Base-by-base conservation (phyloP, 1,284 basidiomycete genomes). In the Moesziomyces globuligerus region DNA sequence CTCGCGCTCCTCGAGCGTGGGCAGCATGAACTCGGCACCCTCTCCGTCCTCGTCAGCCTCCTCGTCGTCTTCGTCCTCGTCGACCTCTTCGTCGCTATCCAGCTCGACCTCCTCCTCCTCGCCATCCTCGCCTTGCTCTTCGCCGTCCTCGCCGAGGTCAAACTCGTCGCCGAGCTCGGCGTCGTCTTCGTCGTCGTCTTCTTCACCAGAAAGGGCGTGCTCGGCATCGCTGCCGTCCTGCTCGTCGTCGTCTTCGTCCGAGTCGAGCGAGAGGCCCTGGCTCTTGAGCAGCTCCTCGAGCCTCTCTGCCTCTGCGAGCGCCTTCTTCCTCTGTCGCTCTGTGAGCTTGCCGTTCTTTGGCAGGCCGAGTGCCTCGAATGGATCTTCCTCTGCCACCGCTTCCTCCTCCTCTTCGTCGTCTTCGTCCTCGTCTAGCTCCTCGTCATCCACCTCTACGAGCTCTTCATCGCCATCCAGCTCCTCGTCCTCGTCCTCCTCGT, bases 1-100 rank as follows among this genome's bases (percentile, higher is more conserved):
- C 72, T 91, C 92, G 56, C 89, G 86, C 78, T 96, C 92, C 72
- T 90, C 90, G 1, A 89, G 85, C 2, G 92, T 92, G 0, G 91
- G 93, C 17, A 97, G 85, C 45, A 87, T 87, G 84, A 91, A 91
- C 18, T 85, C 86, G 18, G 84, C 85, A 18, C 88, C 88, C 40
- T 86, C 86, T 13, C 23, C 48, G 26, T 48, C 62, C 17, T 53
- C 61, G 18, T 57, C 62, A 8, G 54, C 58, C 3, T 64, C 68
- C 4, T 60, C 54, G 3, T 56, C 55, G 0, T 62, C 59, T 60
- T 88, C 88, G 7, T 83, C 65, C 3, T 52, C 66, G 32, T 86
- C 89, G 47, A 89, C 87, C 17, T 70, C 72, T 11, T 60, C 66
- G 11, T 52, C 58, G 5, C 37, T 43, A 13, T 61, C 28, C 15